A percentile compares a stretch with the other conserved stretches of the same genome.
Evolutionary conservation across 371 early-diverging fungal species (phyloP).

Genomic region (Mucor indicus): DNA sequence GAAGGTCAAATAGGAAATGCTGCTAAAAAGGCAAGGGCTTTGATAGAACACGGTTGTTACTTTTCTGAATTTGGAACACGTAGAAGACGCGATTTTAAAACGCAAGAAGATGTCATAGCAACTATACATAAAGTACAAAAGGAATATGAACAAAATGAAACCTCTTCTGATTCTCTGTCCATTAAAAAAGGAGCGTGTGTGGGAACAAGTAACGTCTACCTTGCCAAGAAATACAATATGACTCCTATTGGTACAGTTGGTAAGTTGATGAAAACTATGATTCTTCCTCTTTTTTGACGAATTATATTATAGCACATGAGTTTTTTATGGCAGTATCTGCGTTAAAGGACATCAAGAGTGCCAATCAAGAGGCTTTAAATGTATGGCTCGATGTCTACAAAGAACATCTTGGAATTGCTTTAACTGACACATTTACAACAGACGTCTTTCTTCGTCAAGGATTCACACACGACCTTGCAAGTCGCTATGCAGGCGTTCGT

Average conservation of each 20-base stretch:
- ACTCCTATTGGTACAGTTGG: slow-evolving; percentile 73
- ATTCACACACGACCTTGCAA: slow-evolving; percentile 53
- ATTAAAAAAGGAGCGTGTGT: too few species aligned
- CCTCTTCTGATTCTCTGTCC: too few species aligned
- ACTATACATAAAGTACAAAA: slow-evolving; percentile 31
- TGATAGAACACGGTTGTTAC: slow-evolving; percentile 55
- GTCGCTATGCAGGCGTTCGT: slow-evolving; percentile 60
- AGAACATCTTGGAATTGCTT: slow-evolving; percentile 60
- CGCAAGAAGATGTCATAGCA: slow-evolving; percentile 64
- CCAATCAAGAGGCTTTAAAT: slow-evolving; percentile 57
- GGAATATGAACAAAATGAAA: slow-evolving; percentile 22
- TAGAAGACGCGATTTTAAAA: slow-evolving; percentile 63
- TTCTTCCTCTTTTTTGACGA: background rate
- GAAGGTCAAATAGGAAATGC: slow-evolving; percentile 60
- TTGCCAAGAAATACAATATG: slow-evolving; percentile 64
- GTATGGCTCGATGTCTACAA: slow-evolving; percentile 64
- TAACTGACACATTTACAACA: slow-evolving; percentile 77
- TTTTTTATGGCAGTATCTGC: slow-evolving; percentile 80
- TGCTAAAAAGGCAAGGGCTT: slow-evolving; percentile 41
- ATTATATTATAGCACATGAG: slow-evolving; percentile 77
- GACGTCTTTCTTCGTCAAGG: slow-evolving; percentile 60
- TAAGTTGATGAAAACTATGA: slow-evolving; percentile 22
- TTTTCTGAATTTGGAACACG: slow-evolving; percentile 84
- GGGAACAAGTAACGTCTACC: slow-evolving; percentile 75
- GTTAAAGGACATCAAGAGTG: slow-evolving; percentile 56